These are phyloP conservation scores for Parietaria judaica DNA, from an alignment of 306 rosid genomes.

Conservation along the genomic window DNA sequence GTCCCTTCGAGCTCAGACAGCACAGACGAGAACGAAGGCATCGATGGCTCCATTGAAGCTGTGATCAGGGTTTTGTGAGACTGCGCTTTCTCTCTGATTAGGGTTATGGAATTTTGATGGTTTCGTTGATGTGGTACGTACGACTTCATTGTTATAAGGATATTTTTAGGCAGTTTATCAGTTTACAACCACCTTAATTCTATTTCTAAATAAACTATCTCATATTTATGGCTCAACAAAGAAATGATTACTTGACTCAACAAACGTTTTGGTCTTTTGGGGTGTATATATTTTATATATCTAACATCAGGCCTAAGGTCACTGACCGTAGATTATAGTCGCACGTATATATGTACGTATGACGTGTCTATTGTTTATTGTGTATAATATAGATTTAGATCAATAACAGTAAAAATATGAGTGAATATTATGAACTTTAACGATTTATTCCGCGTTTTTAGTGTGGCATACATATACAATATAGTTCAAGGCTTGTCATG, in stretches of 20 bases:
- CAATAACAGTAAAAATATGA: no score
- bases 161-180: conserved; percentile 13
- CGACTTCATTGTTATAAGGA: conserved; percentile 18
- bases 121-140: conserved; percentile 3
- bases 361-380: no score
- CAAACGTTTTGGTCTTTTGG: conserved; percentile 23
- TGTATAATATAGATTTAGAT: no score
- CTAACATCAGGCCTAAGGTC: no score
- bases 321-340: no score
- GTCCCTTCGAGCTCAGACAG: conserved; percentile 83
- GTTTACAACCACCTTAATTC: conserved; percentile 16
- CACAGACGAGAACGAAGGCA: conserved; percentile 33
- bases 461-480: no score
- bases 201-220: neutral
- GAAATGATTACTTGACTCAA: conserved; percentile 64
- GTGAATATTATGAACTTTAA: no score
- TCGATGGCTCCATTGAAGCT: conserved; percentile 22
- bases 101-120: neutral
- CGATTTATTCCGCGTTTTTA: no score
- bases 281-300: conserved; percentile 1
- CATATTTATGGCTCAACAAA: neutral
- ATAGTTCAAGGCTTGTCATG: no score
- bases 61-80: neutral
- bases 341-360: no score
- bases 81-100: neutral